Conservation (phyloP, 2,329 filamentous ascomycete genomes). For the Ilyonectria robusta region DNA sequence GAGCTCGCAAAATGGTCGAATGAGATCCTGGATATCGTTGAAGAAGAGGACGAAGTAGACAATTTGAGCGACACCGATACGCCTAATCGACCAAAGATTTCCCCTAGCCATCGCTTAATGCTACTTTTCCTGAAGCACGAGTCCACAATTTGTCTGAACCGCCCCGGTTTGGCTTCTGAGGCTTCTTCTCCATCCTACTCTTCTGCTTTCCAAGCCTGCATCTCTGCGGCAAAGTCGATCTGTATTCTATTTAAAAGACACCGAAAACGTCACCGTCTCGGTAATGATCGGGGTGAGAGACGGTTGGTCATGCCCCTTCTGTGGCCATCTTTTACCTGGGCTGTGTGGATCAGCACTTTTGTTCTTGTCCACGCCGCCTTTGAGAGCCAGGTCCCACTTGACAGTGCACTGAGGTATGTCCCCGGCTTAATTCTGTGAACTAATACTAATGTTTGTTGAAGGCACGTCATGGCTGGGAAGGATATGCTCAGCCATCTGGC, state of each 20-base stretch:
- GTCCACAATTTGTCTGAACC: slow-evolving; percentile 64
- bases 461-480: slow-evolving; percentile 50
- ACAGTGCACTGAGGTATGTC: slow-evolving; percentile 57
- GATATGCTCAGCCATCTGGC: slow-evolving; percentile 47
- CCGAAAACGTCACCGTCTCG: slow-evolving; percentile 33
- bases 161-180: slow-evolving; percentile 63
- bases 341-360: slow-evolving; percentile 67
- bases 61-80: slow-evolving; percentile 14
- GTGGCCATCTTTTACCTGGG: slow-evolving; percentile 68
- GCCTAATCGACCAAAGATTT: slow-evolving; percentile 36
- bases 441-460: slow-evolving; percentile 13
- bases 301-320: slow-evolving; percentile 52
- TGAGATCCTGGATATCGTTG: slow-evolving; percentile 64
- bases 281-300: slow-evolving; percentile 15
- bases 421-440: neutral
- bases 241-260: slow-evolving; percentile 57
- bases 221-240: slow-evolving; percentile 64
- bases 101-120: slow-evolving; percentile 56
- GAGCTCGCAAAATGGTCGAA: slow-evolving; percentile 68
- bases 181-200: slow-evolving; percentile 60
- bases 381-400: slow-evolving; percentile 57
- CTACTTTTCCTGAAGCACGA: slow-evolving; percentile 64
- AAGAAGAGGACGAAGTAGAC: slow-evolving; percentile 51
- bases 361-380: slow-evolving; percentile 65
- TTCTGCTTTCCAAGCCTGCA: slow-evolving; percentile 65